Percentiles rank a stretch among this genome's conserved stretches.
Conservation (phyloP, 768 basidiomycete genomes). For the Amyloporia xantha region DNA sequence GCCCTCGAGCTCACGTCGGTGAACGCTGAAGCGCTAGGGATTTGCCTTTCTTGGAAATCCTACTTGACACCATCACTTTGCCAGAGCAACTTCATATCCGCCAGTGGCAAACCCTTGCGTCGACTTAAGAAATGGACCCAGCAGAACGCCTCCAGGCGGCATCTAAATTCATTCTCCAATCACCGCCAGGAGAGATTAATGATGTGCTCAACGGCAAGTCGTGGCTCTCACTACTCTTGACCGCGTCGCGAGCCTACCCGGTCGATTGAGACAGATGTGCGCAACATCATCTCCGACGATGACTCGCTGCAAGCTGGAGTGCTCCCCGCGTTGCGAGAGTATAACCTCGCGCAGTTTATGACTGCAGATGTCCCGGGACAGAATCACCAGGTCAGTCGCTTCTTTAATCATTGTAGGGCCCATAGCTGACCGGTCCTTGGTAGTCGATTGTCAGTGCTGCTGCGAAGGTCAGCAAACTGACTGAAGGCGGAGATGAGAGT, state of each 20-base stretch:
- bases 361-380: slow-evolving; percentile 77
- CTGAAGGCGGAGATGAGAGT: slow-evolving; percentile 26
- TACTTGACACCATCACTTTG: no score
- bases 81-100: no score
- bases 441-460: slow-evolving; percentile 82
- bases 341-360: slow-evolving; percentile 85
- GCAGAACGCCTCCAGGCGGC: slow-evolving; percentile 65
- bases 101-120: no score
- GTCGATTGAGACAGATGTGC: slow-evolving; percentile 55
- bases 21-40: no score
- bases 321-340: slow-evolving; percentile 70
- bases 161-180: slow-evolving; percentile 76
- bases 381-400: slow-evolving; percentile 59
- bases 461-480: slow-evolving; percentile 35
- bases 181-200: slow-evolving; percentile 94
- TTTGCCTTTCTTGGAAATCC: no score
- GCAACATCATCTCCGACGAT: slow-evolving; percentile 85
- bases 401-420: no score
- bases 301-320: slow-evolving; percentile 73
- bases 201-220: slow-evolving; percentile 82
- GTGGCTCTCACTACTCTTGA: slow-evolving; percentile 5
- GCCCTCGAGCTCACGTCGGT: no score
- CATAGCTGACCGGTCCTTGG: no score
- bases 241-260: slow-evolving; percentile 2
- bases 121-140: slow-evolving; percentile 47